Evolutionary conservation across 2,329 filamentous ascomycete species (phyloP).

Genomic region (Ascochyta rabiei): DNA sequence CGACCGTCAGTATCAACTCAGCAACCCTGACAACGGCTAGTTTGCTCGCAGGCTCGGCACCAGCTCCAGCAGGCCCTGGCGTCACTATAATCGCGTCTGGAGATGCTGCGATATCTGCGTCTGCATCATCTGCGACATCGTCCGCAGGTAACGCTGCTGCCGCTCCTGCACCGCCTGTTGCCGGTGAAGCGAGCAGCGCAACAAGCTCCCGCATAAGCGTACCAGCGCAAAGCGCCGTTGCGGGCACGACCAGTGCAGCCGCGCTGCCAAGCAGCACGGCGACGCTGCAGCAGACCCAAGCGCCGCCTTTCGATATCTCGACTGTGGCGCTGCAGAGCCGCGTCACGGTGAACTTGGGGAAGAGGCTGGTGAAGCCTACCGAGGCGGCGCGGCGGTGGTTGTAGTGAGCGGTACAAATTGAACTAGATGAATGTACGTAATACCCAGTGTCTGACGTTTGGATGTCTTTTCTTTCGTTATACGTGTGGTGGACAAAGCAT

Average conservation of each 20-base stretch:
- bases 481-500: not conserved
- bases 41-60: slow-evolving; percentile 22
- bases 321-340: slow-evolving; percentile 42
- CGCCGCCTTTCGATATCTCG: slow-evolving; percentile 43
- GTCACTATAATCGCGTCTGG: slow-evolving; percentile 27
- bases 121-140: slow-evolving; percentile 1
- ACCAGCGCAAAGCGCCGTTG: slow-evolving; percentile 33
- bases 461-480: not conserved
- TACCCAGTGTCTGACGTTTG: slow-evolving; percentile 3
- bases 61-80: slow-evolving; percentile 24
- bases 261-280: slow-evolving; percentile 17
- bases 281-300: slow-evolving; percentile 21
- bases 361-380: slow-evolving; percentile 30
- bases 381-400: slow-evolving; percentile 20
- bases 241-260: slow-evolving; percentile 20
- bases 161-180: slow-evolving; percentile 1
- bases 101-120: slow-evolving; percentile 6
- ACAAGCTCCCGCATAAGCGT: slow-evolving; percentile 6
- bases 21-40: slow-evolving; percentile 30
- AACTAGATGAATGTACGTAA: not conserved
- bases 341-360: slow-evolving; percentile 44
- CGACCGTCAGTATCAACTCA: slow-evolving; percentile 25
- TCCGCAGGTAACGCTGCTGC: slow-evolving; percentile 5
- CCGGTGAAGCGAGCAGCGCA: slow-evolving; percentile 1
- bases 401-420: slow-evolving; percentile 6